Evolutionary conservation across 805 yeast species (phyloP).

Genomic region (Schwanniomyces yamadae): DNA sequence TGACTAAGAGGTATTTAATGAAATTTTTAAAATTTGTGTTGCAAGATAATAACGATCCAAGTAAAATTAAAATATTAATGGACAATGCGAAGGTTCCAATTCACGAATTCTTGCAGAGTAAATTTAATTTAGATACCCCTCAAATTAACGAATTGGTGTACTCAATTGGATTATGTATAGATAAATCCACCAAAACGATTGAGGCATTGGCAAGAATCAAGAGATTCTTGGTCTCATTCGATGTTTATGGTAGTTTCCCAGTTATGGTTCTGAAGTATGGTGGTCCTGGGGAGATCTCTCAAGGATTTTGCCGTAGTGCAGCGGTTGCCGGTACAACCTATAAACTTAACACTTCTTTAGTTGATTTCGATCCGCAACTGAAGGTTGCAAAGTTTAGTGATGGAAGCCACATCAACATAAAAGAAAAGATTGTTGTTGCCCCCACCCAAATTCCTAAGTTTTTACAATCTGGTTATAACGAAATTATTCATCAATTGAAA

Average conservation of each 20-base stretch:
- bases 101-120: slow-evolving; percentile 54
- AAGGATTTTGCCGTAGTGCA: slow-evolving; percentile 95
- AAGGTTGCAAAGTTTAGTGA: slow-evolving; percentile 73
- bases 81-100: slow-evolving; percentile 58
- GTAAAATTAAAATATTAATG: slow-evolving; percentile 54
- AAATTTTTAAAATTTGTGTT: slow-evolving; percentile 86
- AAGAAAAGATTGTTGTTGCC: slow-evolving; percentile 76
- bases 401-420: slow-evolving; percentile 69
- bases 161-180: slow-evolving; percentile 78
- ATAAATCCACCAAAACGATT: slow-evolving; percentile 59
- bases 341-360: slow-evolving; percentile 68
- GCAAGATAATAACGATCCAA: slow-evolving; percentile 56
- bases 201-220: slow-evolving; percentile 79
- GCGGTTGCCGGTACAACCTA: slow-evolving; percentile 98
- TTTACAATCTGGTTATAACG: slow-evolving; percentile 39
- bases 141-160: slow-evolving; percentile 83
- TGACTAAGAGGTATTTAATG: slow-evolving; percentile 84
- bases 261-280: slow-evolving; percentile 90
- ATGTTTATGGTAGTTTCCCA: slow-evolving; percentile 93
- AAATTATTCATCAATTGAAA: slow-evolving; percentile 42
- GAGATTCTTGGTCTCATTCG: slow-evolving; percentile 79
- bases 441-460: slow-evolving; percentile 60
- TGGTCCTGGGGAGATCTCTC: slow-evolving; percentile 93
- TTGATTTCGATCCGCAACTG: slow-evolving; percentile 60
- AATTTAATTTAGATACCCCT: slow-evolving; percentile 68